Evolutionary conservation across 2,329 filamentous ascomycete genomes (phyloP).

Genomic region (Scleromitrula shiraiana): DNA sequence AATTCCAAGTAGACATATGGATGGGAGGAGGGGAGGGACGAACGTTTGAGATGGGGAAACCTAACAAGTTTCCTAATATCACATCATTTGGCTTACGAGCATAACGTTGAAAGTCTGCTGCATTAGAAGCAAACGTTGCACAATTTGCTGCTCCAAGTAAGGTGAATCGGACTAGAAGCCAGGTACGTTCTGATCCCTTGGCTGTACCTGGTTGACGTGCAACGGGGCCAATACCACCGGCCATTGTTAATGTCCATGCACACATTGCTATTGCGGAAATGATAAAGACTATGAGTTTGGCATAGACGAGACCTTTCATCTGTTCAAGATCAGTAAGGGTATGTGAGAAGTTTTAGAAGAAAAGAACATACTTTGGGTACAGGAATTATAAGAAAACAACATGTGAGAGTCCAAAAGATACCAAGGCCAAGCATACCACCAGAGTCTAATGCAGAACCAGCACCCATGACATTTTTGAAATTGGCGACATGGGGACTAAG

Average conservation of each 20-base stretch:
- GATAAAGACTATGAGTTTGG: conserved; percentile 33
- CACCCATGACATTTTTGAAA: conserved; percentile 34
- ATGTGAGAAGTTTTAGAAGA: conserved; percentile 15
- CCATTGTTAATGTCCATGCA: conserved; percentile 31
- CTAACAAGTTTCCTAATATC: conserved; percentile 34
- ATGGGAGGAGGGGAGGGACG: not conserved
- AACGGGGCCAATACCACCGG: conserved; percentile 29
- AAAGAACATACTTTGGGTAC: conserved; percentile 27
- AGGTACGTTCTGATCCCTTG: conserved; percentile 30
- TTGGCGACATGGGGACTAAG: conserved; percentile 35
- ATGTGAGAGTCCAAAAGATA: conserved; percentile 35
- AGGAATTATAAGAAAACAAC: conserved; percentile 33
- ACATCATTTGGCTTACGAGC: conserved; percentile 34
- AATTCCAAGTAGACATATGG: not conserved
- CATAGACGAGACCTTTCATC: conserved; percentile 30
- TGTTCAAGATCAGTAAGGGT: too few species aligned
- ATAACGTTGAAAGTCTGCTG: conserved; percentile 38
- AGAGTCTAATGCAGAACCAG: conserved; percentile 34
- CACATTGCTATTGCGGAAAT: conserved; percentile 34
- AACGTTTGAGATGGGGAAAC: conserved; percentile 34
- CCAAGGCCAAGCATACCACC: conserved; percentile 36
- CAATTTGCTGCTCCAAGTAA: conserved; percentile 31
- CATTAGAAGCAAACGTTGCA: conserved; percentile 34
- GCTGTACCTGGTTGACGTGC: conserved; percentile 26
- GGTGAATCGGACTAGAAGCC: conserved; percentile 34